phyloP scores from a whole-genome alignment of 371 early-diverging fungal species.

The Actinomucor elegans region DNA sequence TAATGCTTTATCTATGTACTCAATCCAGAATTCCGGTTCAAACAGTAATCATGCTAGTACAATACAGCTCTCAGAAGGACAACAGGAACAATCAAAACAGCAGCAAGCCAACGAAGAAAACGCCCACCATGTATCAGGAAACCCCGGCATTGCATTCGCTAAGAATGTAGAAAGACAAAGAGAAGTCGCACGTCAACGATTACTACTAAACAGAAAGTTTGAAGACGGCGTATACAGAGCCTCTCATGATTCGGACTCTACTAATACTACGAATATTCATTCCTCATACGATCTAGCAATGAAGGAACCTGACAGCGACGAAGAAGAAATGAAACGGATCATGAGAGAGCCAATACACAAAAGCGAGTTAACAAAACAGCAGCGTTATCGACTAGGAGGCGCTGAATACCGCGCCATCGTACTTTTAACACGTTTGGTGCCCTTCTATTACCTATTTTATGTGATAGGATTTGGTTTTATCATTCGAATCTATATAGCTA shows the following conservation, averaged over 20 bases:
- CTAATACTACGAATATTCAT: not conserved
- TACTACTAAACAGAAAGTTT: slow-evolving; percentile 35
- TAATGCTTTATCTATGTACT: too few species aligned
- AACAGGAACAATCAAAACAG: not conserved
- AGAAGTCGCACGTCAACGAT: slow-evolving; percentile 33
- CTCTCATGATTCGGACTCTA: not conserved
- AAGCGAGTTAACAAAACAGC: slow-evolving; percentile 43
- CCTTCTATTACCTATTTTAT: slow-evolving; percentile 36
- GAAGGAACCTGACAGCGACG: slow-evolving; percentile 10
- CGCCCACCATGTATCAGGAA: not conserved
- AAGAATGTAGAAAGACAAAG: slow-evolving; percentile 41
- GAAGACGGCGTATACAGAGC: slow-evolving; percentile 29
- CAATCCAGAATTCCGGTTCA: not conserved
- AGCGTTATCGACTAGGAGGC: slow-evolving; percentile 45
- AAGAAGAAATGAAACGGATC: slow-evolving; percentile 33
- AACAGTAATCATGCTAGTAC: not conserved
- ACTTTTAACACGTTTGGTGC: slow-evolving; percentile 34
- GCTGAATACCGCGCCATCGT: slow-evolving; percentile 49
- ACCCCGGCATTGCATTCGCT: slow-evolving; percentile 46
- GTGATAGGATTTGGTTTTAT: slow-evolving; percentile 29
- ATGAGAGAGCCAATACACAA: slow-evolving; percentile 44
- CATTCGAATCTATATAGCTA: slow-evolving; percentile 32
- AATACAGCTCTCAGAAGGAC: not conserved
- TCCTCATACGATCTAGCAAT: not conserved
- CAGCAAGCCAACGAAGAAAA: not conserved